Percentiles rank a stretch among this genome's conserved stretches.
Evolutionary conservation across 495 filamentous ascomycete species (phyloP).

Genomic region (Xylaria acuta): DNA sequence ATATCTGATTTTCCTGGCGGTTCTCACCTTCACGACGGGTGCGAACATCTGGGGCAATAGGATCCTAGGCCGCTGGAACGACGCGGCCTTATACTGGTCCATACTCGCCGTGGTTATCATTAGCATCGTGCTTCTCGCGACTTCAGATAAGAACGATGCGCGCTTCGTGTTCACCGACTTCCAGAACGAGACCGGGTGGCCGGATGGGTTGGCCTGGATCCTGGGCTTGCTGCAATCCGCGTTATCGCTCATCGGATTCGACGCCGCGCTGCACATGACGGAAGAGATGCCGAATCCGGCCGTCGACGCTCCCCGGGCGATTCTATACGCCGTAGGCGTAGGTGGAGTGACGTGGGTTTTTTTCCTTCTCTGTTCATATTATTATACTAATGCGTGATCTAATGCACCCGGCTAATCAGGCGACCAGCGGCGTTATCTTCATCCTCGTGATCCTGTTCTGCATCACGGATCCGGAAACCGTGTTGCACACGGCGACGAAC

Average conservation of each 20-base stretch:
- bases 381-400: neutral
- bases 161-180: conserved; percentile 63
- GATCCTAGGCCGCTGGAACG: conserved; percentile 44
- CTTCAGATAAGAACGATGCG: conserved; percentile 43
- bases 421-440: conserved; percentile 35
- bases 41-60: conserved; percentile 44
- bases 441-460: conserved; percentile 46
- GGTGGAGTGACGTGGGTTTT: conserved; percentile 43
- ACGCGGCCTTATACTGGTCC: conserved; percentile 47
- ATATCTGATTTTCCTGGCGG: conserved; percentile 44
- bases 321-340: conserved; percentile 44
- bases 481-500: conserved; percentile 44
- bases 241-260: conserved; percentile 66
- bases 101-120: conserved; percentile 47
- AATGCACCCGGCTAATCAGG: neutral
- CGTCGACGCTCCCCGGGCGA: conserved; percentile 45
- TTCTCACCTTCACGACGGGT: conserved; percentile 42
- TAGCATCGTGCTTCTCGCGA: conserved; percentile 46
- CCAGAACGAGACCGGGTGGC: conserved; percentile 68
- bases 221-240: conserved; percentile 67
- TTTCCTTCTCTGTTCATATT: no score
- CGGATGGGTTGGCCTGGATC: conserved; percentile 68
- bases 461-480: conserved; percentile 39
- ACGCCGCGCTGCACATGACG: conserved; percentile 69
- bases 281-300: conserved; percentile 52